Base-by-base conservation (phyloP, 2,329 filamentous ascomycete species). In the Endocalyx cinctus region DNA sequence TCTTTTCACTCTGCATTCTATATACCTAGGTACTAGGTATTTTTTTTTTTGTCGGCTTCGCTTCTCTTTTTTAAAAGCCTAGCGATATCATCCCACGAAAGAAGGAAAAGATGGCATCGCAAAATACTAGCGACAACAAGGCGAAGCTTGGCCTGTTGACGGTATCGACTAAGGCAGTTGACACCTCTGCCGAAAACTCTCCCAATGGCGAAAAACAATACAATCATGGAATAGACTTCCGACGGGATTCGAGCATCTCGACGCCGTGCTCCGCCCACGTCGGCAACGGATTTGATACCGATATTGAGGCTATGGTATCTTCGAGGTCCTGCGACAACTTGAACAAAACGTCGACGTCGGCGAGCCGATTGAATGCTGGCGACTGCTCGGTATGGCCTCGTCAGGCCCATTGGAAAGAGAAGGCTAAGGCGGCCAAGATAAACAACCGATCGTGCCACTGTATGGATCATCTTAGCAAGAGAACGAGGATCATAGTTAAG, bases 381-480 rank as follows among this genome's bases (percentile, higher is more conserved):
- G 72, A 79, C 39, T 71, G 67, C 47, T 63, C 70, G 27, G 72
- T 78, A 13, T 81, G 77, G 77, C 77, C 77, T 5, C 70, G 71
- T 36, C 69, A 75, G 50, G 66, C 70, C 16, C 69, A 78, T 50
- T 79, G 77, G 74, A 74, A 71, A 55, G 63, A 67, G 39, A 75
- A 77, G 62, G 72, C 73, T 40, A 73, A 72, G 57, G 68, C 64
- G 10, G 70, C 71, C 38, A 76, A 76, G 60, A 63, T 63, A 43
- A 70, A 66, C 39, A 60, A 65, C 31, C 40, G 54, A 40, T 67
- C 62, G 34, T 77, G 74, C 55, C 67, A 67, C 35, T 74, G 66
- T 41, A 61, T 80, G 58, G 69, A 70, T 27, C 55, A 58, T 19
- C 63, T 79, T 32, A 72, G 65, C 60, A 67, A 65, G 47, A 69